These are phyloP conservation scores for Lepidium sativum DNA, from an alignment of 345 rosid genomes.

Conservation along the genomic window DNA sequence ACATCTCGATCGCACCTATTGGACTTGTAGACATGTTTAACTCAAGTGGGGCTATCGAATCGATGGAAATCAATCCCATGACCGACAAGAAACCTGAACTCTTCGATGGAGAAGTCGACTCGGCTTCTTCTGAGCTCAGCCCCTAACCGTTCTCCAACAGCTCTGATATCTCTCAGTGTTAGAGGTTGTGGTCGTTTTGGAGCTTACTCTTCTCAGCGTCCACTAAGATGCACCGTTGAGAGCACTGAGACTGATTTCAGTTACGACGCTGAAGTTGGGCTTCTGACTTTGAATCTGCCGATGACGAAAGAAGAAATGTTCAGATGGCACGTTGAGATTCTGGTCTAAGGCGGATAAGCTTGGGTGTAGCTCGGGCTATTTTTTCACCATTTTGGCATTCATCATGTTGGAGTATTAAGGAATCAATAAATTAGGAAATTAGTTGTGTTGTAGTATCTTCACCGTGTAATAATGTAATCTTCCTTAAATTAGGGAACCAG, in stretches of 20 bases:
- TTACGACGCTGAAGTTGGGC: conserved; percentile 48
- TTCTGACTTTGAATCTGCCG: conserved; percentile 52
- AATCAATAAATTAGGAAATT: background rate
- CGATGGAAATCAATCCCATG: conserved; percentile 36
- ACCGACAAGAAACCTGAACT: conserved; percentile 30
- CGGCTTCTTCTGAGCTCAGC: conserved; percentile 34
- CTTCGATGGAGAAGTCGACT: conserved; percentile 50
- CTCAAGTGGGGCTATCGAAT: conserved; percentile 63
- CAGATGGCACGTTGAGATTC: conserved; percentile 72
- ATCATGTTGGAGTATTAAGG: background rate
- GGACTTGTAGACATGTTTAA: conserved; percentile 93
- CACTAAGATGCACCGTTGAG: conserved; percentile 54
- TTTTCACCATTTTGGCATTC: background rate
- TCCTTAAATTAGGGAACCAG: background rate
- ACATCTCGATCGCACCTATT: conserved; percentile 70
- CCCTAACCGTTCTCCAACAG: conserved; percentile 37
- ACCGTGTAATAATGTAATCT: background rate
- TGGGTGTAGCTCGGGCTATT: background rate
- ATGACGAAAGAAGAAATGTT: conserved; percentile 64
- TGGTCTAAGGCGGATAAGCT: conserved; percentile 30
- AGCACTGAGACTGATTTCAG: conserved; percentile 39
- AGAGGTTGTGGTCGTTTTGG: no score
- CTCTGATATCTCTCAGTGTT: conserved; percentile 44
- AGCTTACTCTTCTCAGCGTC: no score
- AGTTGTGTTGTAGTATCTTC: background rate